Evolutionary conservation across 176 grass and related monocot species (phyloP), one percentile per base, ranked within the genome.

Genomic region (Elymus sibiricus): DNA sequence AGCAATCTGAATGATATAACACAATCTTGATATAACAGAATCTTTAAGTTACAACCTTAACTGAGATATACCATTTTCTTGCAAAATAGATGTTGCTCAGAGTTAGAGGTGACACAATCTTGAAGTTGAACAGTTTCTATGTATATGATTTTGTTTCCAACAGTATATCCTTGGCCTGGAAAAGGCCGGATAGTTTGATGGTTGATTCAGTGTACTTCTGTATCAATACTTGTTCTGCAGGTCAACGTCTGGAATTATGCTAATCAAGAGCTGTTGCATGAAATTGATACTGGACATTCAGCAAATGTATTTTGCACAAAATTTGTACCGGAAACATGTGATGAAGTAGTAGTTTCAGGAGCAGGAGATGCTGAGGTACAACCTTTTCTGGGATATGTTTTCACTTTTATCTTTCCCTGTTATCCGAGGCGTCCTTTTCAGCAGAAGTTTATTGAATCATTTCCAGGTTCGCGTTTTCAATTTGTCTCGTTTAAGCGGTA

Each of bases 271-370:
- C 86, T 98, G 40, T 74, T 92, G 67, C 94, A 98, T 94, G 90
- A 88, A 44, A 98, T 98, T 86, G 90, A 92, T 25, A 98, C 90
- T 0, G 97, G 97, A 28, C 97, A 98, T 84, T 92, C 93, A 58
- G 73, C 92, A 27, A 98, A 98, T 56, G 92, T 98, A 88, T 98
- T 98, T 87, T 98, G 97, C 65, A 95, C 92, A 70, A 96, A 89
- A 78, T 98, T 98, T 89, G 76, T 98, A 51, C 97, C 97, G 0
- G 92, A 95, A 84, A 98, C 91, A 84, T 91, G 88, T 24, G 97
- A 98, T 79, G 97, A 98, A 79, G 81, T 96, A 69, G 82, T 98
- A 77, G 92, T 89, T 79, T 98, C 97, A 16, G 97, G 94, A 26
- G 94, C 97, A 88, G 97, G 92, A 84, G 97, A 98, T 85, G 90